A percentile compares a stretch with the other conserved stretches of the same genome.
Conservation (phyloP, 192 early-diverging fungal species). For the Piromyces finnis region DNA sequence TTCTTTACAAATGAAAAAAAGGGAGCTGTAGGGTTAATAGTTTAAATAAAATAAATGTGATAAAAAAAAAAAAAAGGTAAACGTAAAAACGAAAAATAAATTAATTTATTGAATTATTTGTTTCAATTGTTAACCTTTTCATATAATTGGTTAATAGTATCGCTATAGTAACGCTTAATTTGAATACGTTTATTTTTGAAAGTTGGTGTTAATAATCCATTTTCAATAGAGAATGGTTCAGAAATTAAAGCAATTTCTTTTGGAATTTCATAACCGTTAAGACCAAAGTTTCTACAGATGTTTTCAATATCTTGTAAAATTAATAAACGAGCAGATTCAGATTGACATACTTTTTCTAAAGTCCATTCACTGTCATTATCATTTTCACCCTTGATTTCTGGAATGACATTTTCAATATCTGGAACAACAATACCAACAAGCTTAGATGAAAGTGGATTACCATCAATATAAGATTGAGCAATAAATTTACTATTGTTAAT, state of each 20-base stretch:
- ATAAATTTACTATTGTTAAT: neutral
- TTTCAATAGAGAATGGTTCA: slow-evolving; percentile 1
- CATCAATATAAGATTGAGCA: neutral
- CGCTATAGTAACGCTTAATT: neutral
- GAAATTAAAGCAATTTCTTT: neutral
- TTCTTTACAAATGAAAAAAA: too few relatives aligned
- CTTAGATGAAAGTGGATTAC: neutral
- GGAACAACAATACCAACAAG: neutral
- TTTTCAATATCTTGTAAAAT: neutral
- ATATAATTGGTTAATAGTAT: neutral
- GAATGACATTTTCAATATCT: neutral
- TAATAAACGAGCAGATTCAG: neutral
- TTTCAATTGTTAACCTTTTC: neutral
- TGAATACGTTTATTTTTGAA: neutral
- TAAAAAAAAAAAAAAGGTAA: too few relatives aligned
- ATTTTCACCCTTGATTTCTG: neutral
- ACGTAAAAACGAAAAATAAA: too few relatives aligned
- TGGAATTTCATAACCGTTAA: slow-evolving; percentile 1
- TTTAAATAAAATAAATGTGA: too few relatives aligned
- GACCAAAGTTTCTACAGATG: neutral
- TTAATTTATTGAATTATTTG: too few relatives aligned
- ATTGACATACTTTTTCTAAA: neutral
- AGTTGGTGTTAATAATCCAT: slow-evolving; percentile 1
- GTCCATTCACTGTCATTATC: neutral
- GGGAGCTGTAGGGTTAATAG: too few relatives aligned